Evolutionary conservation across 169 alveolate species (phyloP), one percentile per base, ranked within the genome.

Genomic region (Plasmodium gonderi): DNA sequence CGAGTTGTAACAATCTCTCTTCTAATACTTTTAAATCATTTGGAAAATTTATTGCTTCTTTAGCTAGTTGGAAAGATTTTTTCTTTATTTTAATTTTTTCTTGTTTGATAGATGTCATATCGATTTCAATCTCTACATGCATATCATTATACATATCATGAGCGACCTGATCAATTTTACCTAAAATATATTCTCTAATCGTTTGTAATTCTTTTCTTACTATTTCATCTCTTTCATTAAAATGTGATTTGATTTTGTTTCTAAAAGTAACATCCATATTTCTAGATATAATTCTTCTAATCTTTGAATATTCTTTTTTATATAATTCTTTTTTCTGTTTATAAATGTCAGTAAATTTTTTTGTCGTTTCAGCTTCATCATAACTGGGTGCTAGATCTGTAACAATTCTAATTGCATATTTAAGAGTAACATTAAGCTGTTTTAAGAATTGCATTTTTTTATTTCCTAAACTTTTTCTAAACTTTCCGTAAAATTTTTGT

Each of bases 361-460:
- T 45, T n/a, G 77, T 69, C 20, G 54, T 64, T 33, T 51, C 68
- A 5, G n/a, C 4, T 29, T 83, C 83, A 31, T 69, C 78, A 67
- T 80, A 80, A 33, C 64, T 83, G 2, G 81, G 44, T 40, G 92
- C 79, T 12, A 83, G 51, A 69, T 83, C 92, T 76, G 54, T 49
- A 54, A 64, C 74, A 14, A 83, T 12, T 47, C 85, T 26, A 23
- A 83, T n/a, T 31, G 92, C 23, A 42, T 72, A 26, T 8, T 26
- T 83, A 17, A 69, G 49, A 12, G 60, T n/a, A n/a, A 26, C 74
- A 40, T 80, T 83, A 44, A 83, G 64, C 5, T 83, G 31, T 69
- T 74, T 29, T 47, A 83, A 2, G 45, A 83, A 40, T 20, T 38
- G 36, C 42, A 72, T 33, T 69, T 83, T 47, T 17, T 40, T 45